Base-by-base conservation (phyloP, 2,329 filamentous ascomycete species). In the Arthrinium puccinioides region DNA sequence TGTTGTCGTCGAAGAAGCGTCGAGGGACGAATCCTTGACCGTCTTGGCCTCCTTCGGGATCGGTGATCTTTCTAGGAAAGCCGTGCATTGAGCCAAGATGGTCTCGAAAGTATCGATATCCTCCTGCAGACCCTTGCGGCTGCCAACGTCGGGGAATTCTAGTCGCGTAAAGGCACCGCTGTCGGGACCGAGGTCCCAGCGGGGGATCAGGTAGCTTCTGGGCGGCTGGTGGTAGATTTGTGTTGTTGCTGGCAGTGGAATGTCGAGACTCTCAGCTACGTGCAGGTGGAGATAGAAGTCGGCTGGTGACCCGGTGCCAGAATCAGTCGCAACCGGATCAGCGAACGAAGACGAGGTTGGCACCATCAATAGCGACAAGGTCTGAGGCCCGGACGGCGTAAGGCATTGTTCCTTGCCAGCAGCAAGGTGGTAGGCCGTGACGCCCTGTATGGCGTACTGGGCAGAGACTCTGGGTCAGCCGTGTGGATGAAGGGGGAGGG, bases 281-380 rank as follows among this genome's bases (percentile, higher is more conserved):
- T 96, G 88, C 18, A 98, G 77, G 61, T 97, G 90, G 5, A 98
- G 79, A 60, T 97, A 97, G 66, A 96, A 97, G 68, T 97, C 92
- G 57, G 96, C 85, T 55, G 89, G 83, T 4, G 74, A 70, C 38
- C 73, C 68, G 8, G 56, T 55, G 46, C 76, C 70, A 32, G 57
- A 49, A 31, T 76, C 71, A 30, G 76, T 66, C 39, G 72, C 74
- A 10, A 67, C 52, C 9, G 62, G 54, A 40, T 77, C 74, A 32
- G 73, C 70, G 52, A 78, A 85, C 18, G 82, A 76, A 21, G 86
- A 86, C 13, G 83, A 84, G 4, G 90, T 96, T 6, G 90, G 90
- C 14, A 97, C 90, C 90, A 97, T 97, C 52, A 97, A 67, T 39
- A 97, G 72, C 16, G 90, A 95, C 37, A 98, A 72, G 0, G 89